These are phyloP conservation scores for Pyrenula aspistea DNA, from an alignment of 495 filamentous ascomycete species.

Conservation along the genomic window DNA sequence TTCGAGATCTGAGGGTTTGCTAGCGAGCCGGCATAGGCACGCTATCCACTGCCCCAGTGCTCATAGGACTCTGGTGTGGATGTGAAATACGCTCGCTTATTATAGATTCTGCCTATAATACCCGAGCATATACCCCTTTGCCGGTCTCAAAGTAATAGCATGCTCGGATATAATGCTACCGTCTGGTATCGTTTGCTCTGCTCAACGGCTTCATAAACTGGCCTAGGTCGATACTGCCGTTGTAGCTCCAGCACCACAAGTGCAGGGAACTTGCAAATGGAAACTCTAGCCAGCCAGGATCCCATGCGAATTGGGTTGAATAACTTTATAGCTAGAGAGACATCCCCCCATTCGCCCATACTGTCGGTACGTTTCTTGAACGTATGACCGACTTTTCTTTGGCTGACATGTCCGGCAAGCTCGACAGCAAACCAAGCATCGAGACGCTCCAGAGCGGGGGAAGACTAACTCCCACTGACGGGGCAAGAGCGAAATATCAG, in stretches of 20 bases:
- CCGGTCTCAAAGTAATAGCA: not conserved
- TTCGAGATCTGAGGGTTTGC: not conserved
- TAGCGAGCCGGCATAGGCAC: too few relatives aligned
- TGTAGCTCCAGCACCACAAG: not conserved
- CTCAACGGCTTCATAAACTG: not conserved
- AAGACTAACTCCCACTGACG: conserved; percentile 14
- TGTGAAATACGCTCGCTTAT: not conserved
- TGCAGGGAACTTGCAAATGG: not conserved
- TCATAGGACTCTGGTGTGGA: not conserved
- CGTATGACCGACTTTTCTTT: conserved; percentile 3
- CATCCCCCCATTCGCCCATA: conserved; percentile 7
- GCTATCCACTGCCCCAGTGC: not conserved
- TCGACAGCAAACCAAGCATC: not conserved
- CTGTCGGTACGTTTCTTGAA: conserved; percentile 9
- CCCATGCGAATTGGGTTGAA: conserved; percentile 11
- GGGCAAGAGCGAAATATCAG: conserved; percentile 17
- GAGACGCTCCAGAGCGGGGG: conserved; percentile 18
- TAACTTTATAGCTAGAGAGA: conserved; percentile 18
- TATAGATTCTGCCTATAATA: not conserved
- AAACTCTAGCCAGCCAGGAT: not conserved
- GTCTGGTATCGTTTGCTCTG: not conserved
- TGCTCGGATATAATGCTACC: not conserved
- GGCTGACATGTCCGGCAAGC: not conserved
- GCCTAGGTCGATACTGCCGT: not conserved
- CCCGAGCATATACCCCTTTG: not conserved